These are phyloP conservation scores for Periconia macrospinosa DNA, from an alignment of 2,329 filamentous ascomycete genomes.

Conservation along the genomic window DNA sequence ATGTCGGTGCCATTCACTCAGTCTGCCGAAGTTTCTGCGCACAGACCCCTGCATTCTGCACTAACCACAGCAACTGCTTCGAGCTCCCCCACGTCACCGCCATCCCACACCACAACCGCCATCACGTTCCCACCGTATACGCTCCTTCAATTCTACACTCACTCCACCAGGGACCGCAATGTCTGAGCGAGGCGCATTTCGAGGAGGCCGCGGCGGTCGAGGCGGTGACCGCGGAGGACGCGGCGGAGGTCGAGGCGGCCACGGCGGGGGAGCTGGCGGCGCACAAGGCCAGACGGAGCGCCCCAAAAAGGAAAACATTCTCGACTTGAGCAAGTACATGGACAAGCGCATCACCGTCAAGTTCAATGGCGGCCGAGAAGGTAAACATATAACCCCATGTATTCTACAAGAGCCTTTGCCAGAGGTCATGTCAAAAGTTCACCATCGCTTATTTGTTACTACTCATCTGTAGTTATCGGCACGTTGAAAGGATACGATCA, in stretches of 20 bases:
- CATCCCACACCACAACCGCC: slow-evolving; percentile 1
- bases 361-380: slow-evolving; percentile 92
- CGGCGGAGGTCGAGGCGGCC: slow-evolving; percentile 39
- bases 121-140: slow-evolving; percentile 6
- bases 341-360: slow-evolving; percentile 95
- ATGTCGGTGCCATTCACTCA: no score
- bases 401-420: no score
- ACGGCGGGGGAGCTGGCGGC: slow-evolving; percentile 30
- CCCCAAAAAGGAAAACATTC: slow-evolving; percentile 98
- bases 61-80: slow-evolving; percentile 1
- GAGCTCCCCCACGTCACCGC: slow-evolving; percentile 23
- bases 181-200: slow-evolving; percentile 60
- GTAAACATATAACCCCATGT: slow-evolving; percentile 48
- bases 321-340: slow-evolving; percentile 94
- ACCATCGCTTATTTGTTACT: background rate
- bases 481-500: slow-evolving; percentile 95
- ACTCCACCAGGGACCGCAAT: slow-evolving; percentile 33
- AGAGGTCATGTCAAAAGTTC: no score
- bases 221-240: slow-evolving; percentile 48
- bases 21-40: no score
- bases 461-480: slow-evolving; percentile 67
- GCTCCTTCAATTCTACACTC: slow-evolving; percentile 10
- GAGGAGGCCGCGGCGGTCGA: slow-evolving; percentile 47
- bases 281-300: slow-evolving; percentile 55
- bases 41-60: slow-evolving; percentile 2